Base-by-base conservation (phyloP, 2,329 filamentous ascomycete species). In the Monilinia fructicola region DNA sequence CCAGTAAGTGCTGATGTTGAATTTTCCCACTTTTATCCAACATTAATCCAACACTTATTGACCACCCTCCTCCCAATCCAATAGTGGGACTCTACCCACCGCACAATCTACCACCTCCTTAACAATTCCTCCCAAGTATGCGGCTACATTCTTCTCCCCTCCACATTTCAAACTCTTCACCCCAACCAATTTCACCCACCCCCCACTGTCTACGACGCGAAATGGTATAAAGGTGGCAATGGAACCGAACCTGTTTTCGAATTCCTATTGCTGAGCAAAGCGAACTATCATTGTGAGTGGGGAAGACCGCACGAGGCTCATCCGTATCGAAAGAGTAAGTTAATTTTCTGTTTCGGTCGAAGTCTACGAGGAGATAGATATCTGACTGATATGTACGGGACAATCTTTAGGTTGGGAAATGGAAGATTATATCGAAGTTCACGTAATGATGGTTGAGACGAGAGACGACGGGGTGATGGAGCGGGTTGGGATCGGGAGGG, bases 21-120 rank as follows among this genome's bases (percentile, higher is more conserved):
- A 40, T 12, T 18, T 40, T 60, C 35, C 26, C 28, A 42, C n/a
- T 11, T 21, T 26, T 23, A 46, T 40, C 59, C 31, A 21, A 54
- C 14, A 12, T 21, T 26, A 16, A 46, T 26, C 59, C 18, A 21
- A 54, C 14, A 12, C 28, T 18, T 31, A 54, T 38, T 38, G 21
- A 54, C 31, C 4, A 18, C 9, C 53, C 9, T 12, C 21, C 12
- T 12, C 21, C 12, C 11, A 14, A 9, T 6, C 23, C 11, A 6
- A 52, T 23, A 62, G 59, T 62, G 28, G 44, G 12, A 52, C 31
- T 35, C 46, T 35, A 62, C 48, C 35, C 46, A 62, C 48, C 48
- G 35, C 2, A 62, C 48, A n/a, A 53, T 62, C 31, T 62, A 52
- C 48, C 48, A 62, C n/a, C 48, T 53, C 28, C 46, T 62, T 48